Percentiles rank a stretch among this genome's conserved stretches.
phyloP scores from a whole-genome alignment of 2,329 filamentous ascomycete species.

The Capronia coronata region DNA sequence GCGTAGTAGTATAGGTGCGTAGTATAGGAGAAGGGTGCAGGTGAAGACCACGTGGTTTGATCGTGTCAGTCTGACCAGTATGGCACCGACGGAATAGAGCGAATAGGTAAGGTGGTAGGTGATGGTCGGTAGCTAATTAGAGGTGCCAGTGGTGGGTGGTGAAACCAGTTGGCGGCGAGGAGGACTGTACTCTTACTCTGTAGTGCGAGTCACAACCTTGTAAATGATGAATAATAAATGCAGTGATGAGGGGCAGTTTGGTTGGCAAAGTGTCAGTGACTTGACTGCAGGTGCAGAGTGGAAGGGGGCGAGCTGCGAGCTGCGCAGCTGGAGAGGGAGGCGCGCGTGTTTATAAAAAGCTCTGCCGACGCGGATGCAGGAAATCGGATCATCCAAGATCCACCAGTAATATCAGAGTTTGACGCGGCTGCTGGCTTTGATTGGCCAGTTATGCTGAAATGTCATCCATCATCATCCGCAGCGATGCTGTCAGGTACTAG shows the following conservation, averaged over 20 bases:
- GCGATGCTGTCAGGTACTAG: background rate
- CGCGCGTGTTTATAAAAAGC: background rate
- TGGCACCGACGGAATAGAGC: too few relatives aligned
- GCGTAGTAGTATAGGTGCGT: too few relatives aligned
- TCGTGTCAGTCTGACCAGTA: too few relatives aligned
- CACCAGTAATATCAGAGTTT: slow-evolving; percentile 1
- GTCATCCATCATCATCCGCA: background rate
- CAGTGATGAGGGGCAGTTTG: background rate
- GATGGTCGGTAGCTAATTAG: too few relatives aligned
- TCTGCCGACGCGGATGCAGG: background rate
- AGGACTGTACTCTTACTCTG: too few relatives aligned
- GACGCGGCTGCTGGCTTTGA: background rate
- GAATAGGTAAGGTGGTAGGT: background rate
- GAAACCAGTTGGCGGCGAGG: too few relatives aligned
- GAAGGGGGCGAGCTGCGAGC: background rate
- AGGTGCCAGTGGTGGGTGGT: too few relatives aligned
- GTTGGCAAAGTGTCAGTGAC: too few relatives aligned
- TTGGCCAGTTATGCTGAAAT: background rate
- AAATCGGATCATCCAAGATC: background rate
- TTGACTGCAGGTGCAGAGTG: background rate
- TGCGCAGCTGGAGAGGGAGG: background rate
- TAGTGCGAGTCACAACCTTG: too few relatives aligned
- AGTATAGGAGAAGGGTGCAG: too few relatives aligned
- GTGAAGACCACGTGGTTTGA: too few relatives aligned
- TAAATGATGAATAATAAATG: too few relatives aligned